Evolutionary conservation across 164 flowering plant genomes (phyloP).

Genomic region (Chimonanthus salicifolius): DNA sequence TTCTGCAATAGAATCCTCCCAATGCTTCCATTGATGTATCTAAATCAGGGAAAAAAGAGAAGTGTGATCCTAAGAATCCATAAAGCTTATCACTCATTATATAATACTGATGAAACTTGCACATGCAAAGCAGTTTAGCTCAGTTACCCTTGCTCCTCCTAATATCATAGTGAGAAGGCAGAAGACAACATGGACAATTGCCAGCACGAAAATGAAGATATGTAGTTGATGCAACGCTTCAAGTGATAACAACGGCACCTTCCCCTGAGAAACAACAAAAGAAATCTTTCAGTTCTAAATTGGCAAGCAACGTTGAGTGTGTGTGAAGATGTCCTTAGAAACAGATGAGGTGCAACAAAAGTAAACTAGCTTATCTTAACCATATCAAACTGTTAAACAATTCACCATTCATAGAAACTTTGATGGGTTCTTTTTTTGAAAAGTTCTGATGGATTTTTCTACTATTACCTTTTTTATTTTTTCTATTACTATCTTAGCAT

Average conservation of each 20-base stretch:
- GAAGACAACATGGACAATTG: conserved; percentile 74
- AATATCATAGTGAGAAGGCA: conserved; percentile 69
- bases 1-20: conserved; percentile 78
- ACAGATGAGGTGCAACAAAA: background rate
- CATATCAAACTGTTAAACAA: background rate
- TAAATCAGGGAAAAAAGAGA: conserved; percentile 19
- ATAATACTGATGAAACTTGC: background rate
- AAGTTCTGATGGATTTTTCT: no score
- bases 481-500: no score
- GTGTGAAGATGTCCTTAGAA: background rate
- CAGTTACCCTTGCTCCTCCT: conserved; percentile 73
- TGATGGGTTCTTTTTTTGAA: no score
- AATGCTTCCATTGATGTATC: conserved; percentile 91
- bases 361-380: background rate
- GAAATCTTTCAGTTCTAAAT: background rate
- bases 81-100: background rate
- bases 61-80: background rate
- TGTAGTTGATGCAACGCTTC: conserved; percentile 83
- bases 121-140: background rate
- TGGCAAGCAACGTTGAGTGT: background rate
- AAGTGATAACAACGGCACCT: conserved; percentile 64
- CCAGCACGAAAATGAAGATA: conserved; percentile 84
- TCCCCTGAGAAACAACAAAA: conserved; percentile 38
- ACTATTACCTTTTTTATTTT: no score
- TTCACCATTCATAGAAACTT: background rate